phyloP scores from a whole-genome alignment of 257 asterid genomes.

The Ocimum tenuiflorum region DNA sequence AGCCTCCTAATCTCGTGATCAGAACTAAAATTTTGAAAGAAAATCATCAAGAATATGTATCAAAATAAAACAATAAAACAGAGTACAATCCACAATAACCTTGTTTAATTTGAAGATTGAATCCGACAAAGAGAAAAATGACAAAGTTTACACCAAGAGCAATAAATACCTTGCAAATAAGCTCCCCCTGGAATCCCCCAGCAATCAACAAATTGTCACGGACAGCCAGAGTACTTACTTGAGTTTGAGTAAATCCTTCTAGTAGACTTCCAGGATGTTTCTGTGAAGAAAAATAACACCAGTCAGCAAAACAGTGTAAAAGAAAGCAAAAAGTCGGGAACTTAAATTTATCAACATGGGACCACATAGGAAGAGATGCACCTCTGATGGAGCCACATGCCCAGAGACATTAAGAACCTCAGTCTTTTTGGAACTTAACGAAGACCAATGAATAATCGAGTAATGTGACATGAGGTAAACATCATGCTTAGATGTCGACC shows the following conservation, averaged over 20 bases:
- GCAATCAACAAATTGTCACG: slow-evolving; percentile 46
- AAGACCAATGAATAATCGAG: slow-evolving; percentile 55
- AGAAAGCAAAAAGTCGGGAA: background rate
- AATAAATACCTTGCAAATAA: slow-evolving; percentile 48
- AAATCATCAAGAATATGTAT: background rate
- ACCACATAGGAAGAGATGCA: slow-evolving; percentile 17
- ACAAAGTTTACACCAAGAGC: no score
- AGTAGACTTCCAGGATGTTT: slow-evolving; percentile 52
- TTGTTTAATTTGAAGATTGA: background rate
- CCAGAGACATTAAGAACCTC: slow-evolving; percentile 61
- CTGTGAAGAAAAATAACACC: slow-evolving; percentile 10
- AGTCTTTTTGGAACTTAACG: slow-evolving; percentile 43
- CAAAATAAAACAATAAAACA: background rate
- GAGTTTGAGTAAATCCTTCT: slow-evolving; percentile 56
- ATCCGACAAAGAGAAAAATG: no score
- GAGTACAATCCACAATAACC: background rate
- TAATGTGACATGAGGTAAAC: slow-evolving; percentile 60
- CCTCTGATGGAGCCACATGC: slow-evolving; percentile 56
- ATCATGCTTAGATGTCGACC: slow-evolving; percentile 68
- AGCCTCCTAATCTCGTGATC: background rate
- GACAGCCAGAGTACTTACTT: slow-evolving; percentile 53
- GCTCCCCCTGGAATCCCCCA: slow-evolving; percentile 59
- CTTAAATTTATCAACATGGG: background rate
- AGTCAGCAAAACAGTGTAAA: background rate
- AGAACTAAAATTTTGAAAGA: background rate